Base-by-base conservation (phyloP, 352 stramenopile species). In the Phytophthora fragariaefolia region DNA sequence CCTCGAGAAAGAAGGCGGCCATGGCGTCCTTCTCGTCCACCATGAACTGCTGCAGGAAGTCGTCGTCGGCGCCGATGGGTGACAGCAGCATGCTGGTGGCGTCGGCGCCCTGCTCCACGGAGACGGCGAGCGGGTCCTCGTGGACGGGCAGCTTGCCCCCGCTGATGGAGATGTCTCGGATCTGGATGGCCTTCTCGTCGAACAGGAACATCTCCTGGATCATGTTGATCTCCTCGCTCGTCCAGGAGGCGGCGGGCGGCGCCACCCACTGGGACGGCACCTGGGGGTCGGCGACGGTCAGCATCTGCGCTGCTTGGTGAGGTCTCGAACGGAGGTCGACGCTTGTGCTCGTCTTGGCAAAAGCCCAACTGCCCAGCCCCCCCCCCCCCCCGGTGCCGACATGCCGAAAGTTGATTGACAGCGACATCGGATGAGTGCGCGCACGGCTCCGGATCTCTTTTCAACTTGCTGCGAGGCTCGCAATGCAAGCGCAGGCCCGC, bases 1-100 rank as follows among this genome's bases (percentile, higher is more conserved):
- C 64, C 45, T 88, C 82, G 6, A 80, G 66, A 71, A 82, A 87
- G 69, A 88, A 88, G 28, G 79, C 77, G 27, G 73, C 66, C 77
- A 87, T 87, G 30, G 77, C 82, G 45, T 87, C 82, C 58, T 83
- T 85, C 62, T 90, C 79, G 60, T 88, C 79, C 56, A 83, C 58
- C 58, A 74, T 68, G 53, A 80, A 82, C 22, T 76, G 71, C 58
- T 76, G 63, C 52, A 80, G 38, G 55, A 82, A 77, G 32, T 63
- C 49, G 30, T 85, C 77, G 24, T 85, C 78, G 18, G 78, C 80
- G 24, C 77, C 79, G 42, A 87, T 85, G 26, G 79, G 82, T 56
- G 77, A 82, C 12, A 90, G 62, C 48, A 90, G 73, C 66, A 90
- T 80, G 53, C 67, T 79, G 23, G 82, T 87, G 66, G 79, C 63